Evolutionary conservation across 768 basidiomycete species (phyloP).

Genomic region (Lactarius sp.): DNA sequence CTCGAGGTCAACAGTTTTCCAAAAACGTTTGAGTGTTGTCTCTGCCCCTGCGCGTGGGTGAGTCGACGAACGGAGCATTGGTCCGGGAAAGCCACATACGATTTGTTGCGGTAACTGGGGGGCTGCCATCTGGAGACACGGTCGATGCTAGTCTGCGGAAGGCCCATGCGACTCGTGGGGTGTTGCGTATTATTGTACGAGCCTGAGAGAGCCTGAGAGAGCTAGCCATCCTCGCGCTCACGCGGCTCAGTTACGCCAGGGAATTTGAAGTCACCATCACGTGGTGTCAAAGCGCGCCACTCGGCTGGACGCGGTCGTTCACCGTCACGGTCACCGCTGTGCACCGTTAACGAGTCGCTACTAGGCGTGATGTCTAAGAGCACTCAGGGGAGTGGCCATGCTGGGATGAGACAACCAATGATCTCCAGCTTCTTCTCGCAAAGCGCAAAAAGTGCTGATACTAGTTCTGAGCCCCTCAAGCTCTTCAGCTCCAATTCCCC

Average conservation of each 20-base stretch:
- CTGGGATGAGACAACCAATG: slow-evolving; percentile 24
- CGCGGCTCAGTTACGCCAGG: too few species aligned
- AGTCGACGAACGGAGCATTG: slow-evolving; percentile 1
- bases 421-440: slow-evolving; percentile 22
- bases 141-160: slow-evolving; percentile 2
- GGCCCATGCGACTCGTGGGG: not conserved
- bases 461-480: not conserved
- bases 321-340: too few species aligned
- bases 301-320: not conserved
- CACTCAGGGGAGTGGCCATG: not conserved
- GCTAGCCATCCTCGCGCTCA: not conserved
- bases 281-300: not conserved
- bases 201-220: not conserved
- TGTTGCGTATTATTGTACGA: not conserved
- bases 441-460: not conserved
- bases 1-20: slow-evolving; percentile 86
- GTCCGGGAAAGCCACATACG: slow-evolving; percentile 39
- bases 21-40: slow-evolving; percentile 82
- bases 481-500: slow-evolving; percentile 12
- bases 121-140: slow-evolving; percentile 35
- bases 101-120: slow-evolving; percentile 55
- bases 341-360: not conserved
- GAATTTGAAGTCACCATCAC: not conserved
- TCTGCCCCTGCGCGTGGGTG: slow-evolving; percentile 61
- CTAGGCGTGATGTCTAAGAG: not conserved